Evolutionary conservation across 2,329 filamentous ascomycete species (phyloP).

Genomic region (Aspergillus brunneoviolaceus): DNA sequence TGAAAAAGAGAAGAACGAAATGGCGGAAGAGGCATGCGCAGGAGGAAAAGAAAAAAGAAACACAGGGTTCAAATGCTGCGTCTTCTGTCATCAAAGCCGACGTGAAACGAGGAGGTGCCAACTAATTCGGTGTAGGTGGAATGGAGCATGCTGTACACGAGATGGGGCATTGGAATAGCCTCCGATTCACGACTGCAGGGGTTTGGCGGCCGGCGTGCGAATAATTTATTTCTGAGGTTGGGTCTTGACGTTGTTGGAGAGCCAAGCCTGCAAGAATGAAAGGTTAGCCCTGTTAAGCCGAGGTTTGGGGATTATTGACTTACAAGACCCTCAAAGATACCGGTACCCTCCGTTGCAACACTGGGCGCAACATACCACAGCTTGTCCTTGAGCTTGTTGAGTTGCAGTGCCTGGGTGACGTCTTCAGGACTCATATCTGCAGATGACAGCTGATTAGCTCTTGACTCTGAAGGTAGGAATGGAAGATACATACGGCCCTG

Average conservation of each 20-base stretch:
- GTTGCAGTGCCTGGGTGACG: conserved; percentile 73
- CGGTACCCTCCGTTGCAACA: conserved; percentile 78
- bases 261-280: conserved; percentile 58
- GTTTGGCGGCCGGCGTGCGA: conserved; percentile 6
- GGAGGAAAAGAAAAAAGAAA: conserved; percentile 22
- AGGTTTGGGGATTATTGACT: conserved; percentile 24
- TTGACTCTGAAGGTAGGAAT: not conserved
- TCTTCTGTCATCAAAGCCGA: conserved; percentile 44
- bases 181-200: not conserved
- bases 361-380: conserved; percentile 83
- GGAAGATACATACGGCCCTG: conserved; percentile 61
- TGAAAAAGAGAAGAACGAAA: conserved; percentile 29
- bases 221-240: conserved; percentile 41
- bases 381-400: conserved; percentile 76
- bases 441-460: conserved; percentile 16
- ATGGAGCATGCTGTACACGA: conserved; percentile 37
- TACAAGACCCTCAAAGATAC: conserved; percentile 75
- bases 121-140: conserved; percentile 21
- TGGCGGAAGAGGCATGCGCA: conserved; percentile 24
- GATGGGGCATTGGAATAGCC: conserved; percentile 4
- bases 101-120: conserved; percentile 34
- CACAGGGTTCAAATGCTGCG: conserved; percentile 38
- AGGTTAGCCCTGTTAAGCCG: conserved; percentile 12
- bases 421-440: conserved; percentile 76
- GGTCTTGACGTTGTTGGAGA: conserved; percentile 79